These are phyloP conservation scores for Takakia lepidozioides DNA, from an alignment of 225 moss, liverwort and hornwort species.

Conservation along the genomic window DNA sequence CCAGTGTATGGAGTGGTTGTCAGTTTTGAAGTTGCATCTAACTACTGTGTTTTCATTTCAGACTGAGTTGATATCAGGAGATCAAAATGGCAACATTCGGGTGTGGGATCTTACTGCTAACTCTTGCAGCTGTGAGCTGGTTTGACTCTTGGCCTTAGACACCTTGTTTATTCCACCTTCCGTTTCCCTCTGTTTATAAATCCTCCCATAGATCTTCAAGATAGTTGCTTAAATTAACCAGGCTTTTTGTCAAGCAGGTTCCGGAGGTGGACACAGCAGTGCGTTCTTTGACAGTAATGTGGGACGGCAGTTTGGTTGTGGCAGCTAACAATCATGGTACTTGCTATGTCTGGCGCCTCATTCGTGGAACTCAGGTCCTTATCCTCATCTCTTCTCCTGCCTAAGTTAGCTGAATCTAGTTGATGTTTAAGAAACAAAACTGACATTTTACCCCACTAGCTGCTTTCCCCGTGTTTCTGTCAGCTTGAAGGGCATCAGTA, in stretches of 20 bases:
- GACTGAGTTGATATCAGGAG: slow-evolving; percentile 93
- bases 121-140: slow-evolving; percentile 96
- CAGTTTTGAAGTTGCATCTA: too few relatives aligned
- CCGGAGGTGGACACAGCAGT: slow-evolving; percentile 96
- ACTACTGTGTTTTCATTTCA: slow-evolving; percentile 17
- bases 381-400: too few relatives aligned
- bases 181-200: too few relatives aligned
- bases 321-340: slow-evolving; percentile 91
- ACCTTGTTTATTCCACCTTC: too few relatives aligned
- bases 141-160: too few relatives aligned
- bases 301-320: slow-evolving; percentile 94
- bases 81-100: slow-evolving; percentile 96
- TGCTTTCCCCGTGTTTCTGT: too few relatives aligned
- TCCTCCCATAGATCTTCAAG: neutral
- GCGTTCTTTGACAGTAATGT: slow-evolving; percentile 89
- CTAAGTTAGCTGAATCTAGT: too few relatives aligned
- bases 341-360: slow-evolving; percentile 91
- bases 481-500: too few relatives aligned
- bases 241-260: slow-evolving; percentile 24
- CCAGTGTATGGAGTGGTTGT: too few relatives aligned
- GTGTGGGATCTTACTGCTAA: slow-evolving; percentile 98
- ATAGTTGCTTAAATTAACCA: neutral
- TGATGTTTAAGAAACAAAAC: too few relatives aligned
- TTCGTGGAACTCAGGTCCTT: slow-evolving; percentile 72
- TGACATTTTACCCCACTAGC: too few relatives aligned